Evolutionary conservation across 2,329 filamentous ascomycete genomes (phyloP), one percentile per base, ranked within the genome.

Genomic region (Penicillium occitanis): DNA sequence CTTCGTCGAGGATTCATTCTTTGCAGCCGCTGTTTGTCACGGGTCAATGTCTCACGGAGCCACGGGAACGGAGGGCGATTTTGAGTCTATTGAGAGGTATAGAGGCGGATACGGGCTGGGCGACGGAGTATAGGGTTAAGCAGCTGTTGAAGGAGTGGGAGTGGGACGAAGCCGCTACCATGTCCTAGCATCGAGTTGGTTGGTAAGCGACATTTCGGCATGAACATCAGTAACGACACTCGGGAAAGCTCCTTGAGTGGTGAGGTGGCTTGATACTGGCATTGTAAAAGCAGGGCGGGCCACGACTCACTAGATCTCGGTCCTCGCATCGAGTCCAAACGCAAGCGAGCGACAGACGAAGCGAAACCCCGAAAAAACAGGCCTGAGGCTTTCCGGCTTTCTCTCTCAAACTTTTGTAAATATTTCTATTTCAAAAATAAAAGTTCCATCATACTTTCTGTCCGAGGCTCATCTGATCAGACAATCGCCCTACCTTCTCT

Each of bases 61-160:
- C 78, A 33, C 77, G 77, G 11, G 87, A 88, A 74, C 83, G 86
- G 17, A 76, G 82, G 42, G 79, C 85, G 1, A 81, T 89, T 10
- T 70, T 90, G 44, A 79, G 82, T 13, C 73, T 90, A 44, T 75
- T 90, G 22, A 78, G 81, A 30, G 85, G 83, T 11, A 84, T 90
- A 33, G 87, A 90, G 73, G 77, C 75, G n/a, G 88, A 90, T 70
- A 81, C 88, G 40, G 88, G 87, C 1, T 89, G 86, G 83, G 85
- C 86, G 2, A 89, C 87, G 58, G 81, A 87, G 70, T 88, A 89
- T 73, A 81, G 87, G 44, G 83, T 86, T 30, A 77, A 83, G 68
- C 83, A 87, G 69, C 74, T 89, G 68, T 69, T 80, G 46, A 73
- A 74, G 61, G 76, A 79, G 65, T 80, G 79, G 79, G 77, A 73